Percentiles rank a stretch among this genome's conserved stretches.
These are phyloP conservation scores for Copromyces sp. DNA, from an alignment of 495 filamentous ascomycete species.

Conservation along the genomic window DNA sequence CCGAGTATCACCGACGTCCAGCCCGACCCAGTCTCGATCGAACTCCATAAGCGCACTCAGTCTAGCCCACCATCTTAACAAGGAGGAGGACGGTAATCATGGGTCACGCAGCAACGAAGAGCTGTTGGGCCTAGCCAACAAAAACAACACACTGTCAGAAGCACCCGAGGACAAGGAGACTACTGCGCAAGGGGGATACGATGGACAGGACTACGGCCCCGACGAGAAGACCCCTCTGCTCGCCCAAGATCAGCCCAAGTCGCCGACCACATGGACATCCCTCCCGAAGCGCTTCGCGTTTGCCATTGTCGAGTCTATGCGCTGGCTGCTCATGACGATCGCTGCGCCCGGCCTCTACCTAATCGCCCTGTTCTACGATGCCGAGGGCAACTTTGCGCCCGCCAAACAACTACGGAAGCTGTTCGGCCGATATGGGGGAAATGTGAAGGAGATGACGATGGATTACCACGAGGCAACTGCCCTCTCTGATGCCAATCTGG, in stretches of 20 bases:
- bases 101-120: not conserved
- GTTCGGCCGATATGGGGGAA: constrained; percentile 34
- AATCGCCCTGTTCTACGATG: constrained; percentile 69
- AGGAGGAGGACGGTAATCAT: constrained; percentile 27
- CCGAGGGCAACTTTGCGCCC: constrained; percentile 67
- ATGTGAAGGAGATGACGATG: constrained; percentile 25
- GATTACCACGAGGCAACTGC: constrained; percentile 28
- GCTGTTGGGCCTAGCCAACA: constrained; percentile 18
- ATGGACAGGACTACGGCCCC: constrained; percentile 12
- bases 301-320: constrained; percentile 53
- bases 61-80: constrained; percentile 26
- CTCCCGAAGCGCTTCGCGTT: constrained; percentile 49
- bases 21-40: constrained; percentile 49
- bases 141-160: constrained; percentile 21
- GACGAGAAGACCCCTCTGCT: constrained; percentile 64
- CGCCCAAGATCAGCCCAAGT: constrained; percentile 22
- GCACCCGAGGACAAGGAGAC: constrained; percentile 21
- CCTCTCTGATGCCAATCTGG: constrained; percentile 20
- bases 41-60: constrained; percentile 52
- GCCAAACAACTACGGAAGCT: constrained; percentile 51
- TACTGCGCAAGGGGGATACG: not conserved
- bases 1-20: constrained; percentile 55
- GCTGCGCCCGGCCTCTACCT: constrained; percentile 71
- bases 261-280: constrained; percentile 32
- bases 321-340: constrained; percentile 67